These are phyloP conservation scores for Polymyxa betae DNA, from an alignment of 208 protist species.

Conservation along the genomic window DNA sequence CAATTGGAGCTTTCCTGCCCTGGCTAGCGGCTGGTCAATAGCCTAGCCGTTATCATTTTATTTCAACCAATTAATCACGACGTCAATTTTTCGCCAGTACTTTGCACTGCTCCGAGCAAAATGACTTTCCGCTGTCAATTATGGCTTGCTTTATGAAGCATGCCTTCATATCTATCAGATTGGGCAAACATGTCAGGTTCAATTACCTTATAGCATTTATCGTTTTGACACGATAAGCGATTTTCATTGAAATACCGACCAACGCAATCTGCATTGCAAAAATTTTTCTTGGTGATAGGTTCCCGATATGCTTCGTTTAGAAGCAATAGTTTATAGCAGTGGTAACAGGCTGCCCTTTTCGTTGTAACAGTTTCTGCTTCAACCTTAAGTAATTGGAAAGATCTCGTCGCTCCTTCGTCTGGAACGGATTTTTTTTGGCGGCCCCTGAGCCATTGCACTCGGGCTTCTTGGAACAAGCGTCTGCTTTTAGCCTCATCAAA, in stretches of 20 bases:
- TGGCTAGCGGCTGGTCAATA: not conserved
- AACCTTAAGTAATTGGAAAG: not conserved
- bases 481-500: not conserved
- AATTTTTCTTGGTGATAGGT: not conserved
- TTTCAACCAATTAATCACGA: not conserved
- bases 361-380: not conserved
- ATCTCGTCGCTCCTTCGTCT: not conserved
- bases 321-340: not conserved
- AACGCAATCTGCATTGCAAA: not conserved
- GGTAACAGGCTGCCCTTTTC: not conserved
- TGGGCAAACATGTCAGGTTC: not conserved
- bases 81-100: not conserved
- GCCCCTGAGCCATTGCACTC: not conserved
- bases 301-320: not conserved
- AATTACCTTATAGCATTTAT: not conserved
- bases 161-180: not conserved
- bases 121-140: not conserved
- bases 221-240: not conserved
- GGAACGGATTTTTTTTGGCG: not conserved
- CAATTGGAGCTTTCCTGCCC: not conserved
- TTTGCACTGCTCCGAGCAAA: not conserved
- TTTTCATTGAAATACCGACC: not conserved
- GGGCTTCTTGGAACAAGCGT: constrained; percentile 21
- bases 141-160: not conserved
- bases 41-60: not conserved